Evolutionary conservation across 2,329 filamentous ascomycete genomes (phyloP).

Genomic region (Corinectria fuckeliana): DNA sequence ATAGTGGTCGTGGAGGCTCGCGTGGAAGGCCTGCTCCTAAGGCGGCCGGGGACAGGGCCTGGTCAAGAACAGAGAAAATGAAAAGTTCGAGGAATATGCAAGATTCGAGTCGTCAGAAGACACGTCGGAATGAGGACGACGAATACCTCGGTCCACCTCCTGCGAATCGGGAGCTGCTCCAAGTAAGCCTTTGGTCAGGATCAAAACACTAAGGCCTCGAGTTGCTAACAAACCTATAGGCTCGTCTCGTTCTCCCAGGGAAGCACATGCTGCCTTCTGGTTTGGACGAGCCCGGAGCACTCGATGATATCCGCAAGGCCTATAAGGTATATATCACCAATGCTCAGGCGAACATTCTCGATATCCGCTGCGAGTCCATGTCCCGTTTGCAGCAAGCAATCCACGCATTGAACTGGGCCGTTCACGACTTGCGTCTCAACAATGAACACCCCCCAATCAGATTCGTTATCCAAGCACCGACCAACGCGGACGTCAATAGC

Average conservation of each 20-base stretch:
- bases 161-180: conserved; percentile 26
- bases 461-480: conserved; percentile 40
- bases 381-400: conserved; percentile 38
- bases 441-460: conserved; percentile 31
- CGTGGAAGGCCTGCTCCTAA: background rate
- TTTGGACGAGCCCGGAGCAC: conserved; percentile 28
- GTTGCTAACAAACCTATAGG: conserved; percentile 9
- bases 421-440: conserved; percentile 43
- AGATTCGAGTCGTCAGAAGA: conserved; percentile 25
- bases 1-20: conserved; percentile 7
- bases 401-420: conserved; percentile 38
- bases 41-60: background rate
- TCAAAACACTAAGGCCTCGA: no score
- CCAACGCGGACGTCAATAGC: conserved; percentile 13
- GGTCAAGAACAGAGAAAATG: conserved; percentile 21
- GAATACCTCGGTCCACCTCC: conserved; percentile 37
- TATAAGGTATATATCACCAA: conserved; percentile 43
- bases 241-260: conserved; percentile 40
- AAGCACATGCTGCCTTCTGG: conserved; percentile 36
- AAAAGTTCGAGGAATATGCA: conserved; percentile 33
- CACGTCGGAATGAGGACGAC: conserved; percentile 22
- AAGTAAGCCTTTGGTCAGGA: conserved; percentile 26
- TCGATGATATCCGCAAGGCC: conserved; percentile 40
- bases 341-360: conserved; percentile 33
- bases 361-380: conserved; percentile 34